phyloP scores from a whole-genome alignment of 140 eudicot genomes.

The Ambrosia hybrid region DNA sequence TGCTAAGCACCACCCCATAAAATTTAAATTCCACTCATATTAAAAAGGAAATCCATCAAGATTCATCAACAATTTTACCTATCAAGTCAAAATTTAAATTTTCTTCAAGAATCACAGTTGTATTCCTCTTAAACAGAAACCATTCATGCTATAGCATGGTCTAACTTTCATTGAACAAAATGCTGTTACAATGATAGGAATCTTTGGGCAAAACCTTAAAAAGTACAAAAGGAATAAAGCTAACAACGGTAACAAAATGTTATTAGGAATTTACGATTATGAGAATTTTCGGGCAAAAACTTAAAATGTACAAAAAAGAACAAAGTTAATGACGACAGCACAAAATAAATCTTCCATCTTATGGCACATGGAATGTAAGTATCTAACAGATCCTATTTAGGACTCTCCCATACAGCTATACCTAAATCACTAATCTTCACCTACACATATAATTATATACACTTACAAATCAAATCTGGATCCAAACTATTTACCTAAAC shows the following conservation, averaged over 20 bases:
- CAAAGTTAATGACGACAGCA: no score
- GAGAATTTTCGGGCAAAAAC: no score
- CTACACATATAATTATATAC: not conserved
- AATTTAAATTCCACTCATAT: no score
- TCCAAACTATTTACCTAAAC: not conserved
- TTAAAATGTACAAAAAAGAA: no score
- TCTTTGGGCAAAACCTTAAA: not conserved
- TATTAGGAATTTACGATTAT: not conserved
- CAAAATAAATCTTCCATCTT: not conserved
- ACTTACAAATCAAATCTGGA: not conserved
- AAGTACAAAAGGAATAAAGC: not conserved
- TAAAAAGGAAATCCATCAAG: no score
- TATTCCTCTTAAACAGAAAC: not conserved
- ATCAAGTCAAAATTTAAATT: no score
- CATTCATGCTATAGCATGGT: not conserved
- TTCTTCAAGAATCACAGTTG: not conserved
- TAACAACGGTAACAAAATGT: no score
- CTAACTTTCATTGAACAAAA: not conserved
- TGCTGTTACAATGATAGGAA: no score
- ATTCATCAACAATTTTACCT: no score
- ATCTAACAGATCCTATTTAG: not conserved
- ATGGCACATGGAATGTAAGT: not conserved
- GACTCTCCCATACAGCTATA: not conserved
- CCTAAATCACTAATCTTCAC: slow-evolving; percentile 6
- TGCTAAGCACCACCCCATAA: no score